Evolutionary conservation across 1,139 yeast genomes (phyloP).

Genomic region (Saccharomyces hybrid): DNA sequence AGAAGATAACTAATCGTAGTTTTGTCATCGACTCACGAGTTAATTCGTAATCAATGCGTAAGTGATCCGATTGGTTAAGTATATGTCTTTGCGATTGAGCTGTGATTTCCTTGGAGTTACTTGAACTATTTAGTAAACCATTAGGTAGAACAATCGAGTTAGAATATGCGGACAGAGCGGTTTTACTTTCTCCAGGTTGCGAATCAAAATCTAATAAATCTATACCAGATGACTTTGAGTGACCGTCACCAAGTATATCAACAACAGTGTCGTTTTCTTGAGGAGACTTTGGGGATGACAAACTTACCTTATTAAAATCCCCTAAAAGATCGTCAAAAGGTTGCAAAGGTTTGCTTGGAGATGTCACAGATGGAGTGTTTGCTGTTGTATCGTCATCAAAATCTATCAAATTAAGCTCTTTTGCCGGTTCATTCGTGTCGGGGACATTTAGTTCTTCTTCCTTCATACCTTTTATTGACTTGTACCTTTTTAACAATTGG

Average conservation of each 20-base stretch:
- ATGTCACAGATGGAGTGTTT: slow-evolving; percentile 10
- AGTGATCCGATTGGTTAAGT: slow-evolving; percentile 41
- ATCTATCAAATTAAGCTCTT: slow-evolving; percentile 62
- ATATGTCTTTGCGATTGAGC: background rate
- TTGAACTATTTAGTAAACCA: slow-evolving; percentile 40
- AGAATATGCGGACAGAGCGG: background rate
- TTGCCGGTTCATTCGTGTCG: slow-evolving; percentile 10
- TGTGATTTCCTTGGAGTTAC: background rate
- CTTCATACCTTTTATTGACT: slow-evolving; percentile 46
- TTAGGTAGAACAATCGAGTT: slow-evolving; percentile 37
- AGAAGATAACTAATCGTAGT: slow-evolving; percentile 36
- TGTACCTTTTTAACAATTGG: slow-evolving; percentile 59
- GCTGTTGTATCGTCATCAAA: slow-evolving; percentile 58
- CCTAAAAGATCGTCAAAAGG: slow-evolving; percentile 32
- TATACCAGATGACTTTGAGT: slow-evolving; percentile 12
- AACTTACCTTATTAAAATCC: slow-evolving; percentile 58
- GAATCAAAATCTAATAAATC: slow-evolving; percentile 42
- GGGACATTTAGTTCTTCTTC: background rate
- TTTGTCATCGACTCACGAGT: slow-evolving; percentile 34
- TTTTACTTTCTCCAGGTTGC: slow-evolving; percentile 21
- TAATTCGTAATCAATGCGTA: slow-evolving; percentile 49
- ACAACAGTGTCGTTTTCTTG: slow-evolving; percentile 9
- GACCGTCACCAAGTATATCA: slow-evolving; percentile 8
- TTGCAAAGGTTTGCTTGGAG: background rate
- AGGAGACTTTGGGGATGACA: slow-evolving; percentile 23